Percentiles rank a stretch among this genome's conserved stretches.
Conservation (phyloP, 192 early-diverging fungal genomes). For the Linnemannia exigua region DNA sequence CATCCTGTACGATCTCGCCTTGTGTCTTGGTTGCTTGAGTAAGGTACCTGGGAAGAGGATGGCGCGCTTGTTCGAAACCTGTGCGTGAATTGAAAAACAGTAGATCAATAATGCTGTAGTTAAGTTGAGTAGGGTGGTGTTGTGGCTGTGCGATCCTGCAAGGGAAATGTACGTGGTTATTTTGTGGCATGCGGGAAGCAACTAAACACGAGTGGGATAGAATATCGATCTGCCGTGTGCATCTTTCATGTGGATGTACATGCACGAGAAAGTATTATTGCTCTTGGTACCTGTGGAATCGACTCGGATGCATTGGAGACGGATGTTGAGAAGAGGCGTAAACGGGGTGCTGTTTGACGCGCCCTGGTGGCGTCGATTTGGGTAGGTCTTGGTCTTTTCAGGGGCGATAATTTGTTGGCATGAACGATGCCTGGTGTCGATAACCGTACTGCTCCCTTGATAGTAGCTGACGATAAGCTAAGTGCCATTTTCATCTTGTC, state of each 20-base stretch:
- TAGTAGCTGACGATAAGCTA: neutral
- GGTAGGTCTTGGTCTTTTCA: slow-evolving; percentile 19
- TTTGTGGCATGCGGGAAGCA: slow-evolving; percentile 12
- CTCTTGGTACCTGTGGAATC: neutral
- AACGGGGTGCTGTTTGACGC: neutral
- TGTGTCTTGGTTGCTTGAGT: neutral
- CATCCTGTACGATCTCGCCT: neutral
- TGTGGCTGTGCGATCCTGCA: slow-evolving; percentile 5
- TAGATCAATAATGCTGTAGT: neutral
- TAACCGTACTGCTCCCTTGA: neutral
- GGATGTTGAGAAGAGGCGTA: neutral
- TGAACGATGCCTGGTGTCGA: neutral
- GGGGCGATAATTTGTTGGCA: neutral
- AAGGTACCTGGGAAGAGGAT: slow-evolving; percentile 51
- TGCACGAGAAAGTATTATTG: neutral
- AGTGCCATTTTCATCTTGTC: neutral
- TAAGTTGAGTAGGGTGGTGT: neutral
- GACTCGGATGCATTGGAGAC: neutral
- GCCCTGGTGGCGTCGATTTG: neutral
- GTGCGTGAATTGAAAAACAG: neutral
- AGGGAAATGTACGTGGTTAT: neutral
- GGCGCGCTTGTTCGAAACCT: slow-evolving; percentile 33
- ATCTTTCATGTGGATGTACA: neutral
- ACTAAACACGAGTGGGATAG: neutral
- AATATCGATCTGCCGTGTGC: neutral